Evolutionary conservation across 1,284 basidiomycete genomes (phyloP).

Genomic region (Trametes versicolor): DNA sequence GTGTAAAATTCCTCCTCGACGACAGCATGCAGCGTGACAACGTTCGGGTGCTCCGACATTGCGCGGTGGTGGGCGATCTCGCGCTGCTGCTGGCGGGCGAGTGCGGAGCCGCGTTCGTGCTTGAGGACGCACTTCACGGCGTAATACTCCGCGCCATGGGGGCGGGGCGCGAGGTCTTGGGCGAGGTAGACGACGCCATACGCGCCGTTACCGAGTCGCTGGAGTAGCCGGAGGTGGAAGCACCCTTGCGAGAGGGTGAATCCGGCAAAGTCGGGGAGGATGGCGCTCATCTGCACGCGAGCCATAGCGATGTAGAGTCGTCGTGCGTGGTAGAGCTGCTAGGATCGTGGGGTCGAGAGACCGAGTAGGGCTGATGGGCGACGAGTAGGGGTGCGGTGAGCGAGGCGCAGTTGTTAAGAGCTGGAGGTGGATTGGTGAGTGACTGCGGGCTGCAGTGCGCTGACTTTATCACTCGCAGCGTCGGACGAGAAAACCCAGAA

Average conservation of each 20-base stretch:
- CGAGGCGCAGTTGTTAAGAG: slow-evolving; percentile 1
- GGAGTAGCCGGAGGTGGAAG: slow-evolving; percentile 52
- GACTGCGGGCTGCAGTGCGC: slow-evolving; percentile 13
- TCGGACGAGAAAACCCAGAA: slow-evolving; percentile 24
- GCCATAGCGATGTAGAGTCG: slow-evolving; percentile 20
- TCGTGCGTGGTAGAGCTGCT: slow-evolving; percentile 22
- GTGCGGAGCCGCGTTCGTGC: slow-evolving; percentile 67
- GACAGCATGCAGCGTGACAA: slow-evolving; percentile 67
- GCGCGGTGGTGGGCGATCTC: slow-evolving; percentile 57
- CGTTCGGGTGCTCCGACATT: slow-evolving; percentile 63
- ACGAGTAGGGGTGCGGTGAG: neutral
- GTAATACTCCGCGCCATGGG: slow-evolving; percentile 41
- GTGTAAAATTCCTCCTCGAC: slow-evolving; percentile 64
- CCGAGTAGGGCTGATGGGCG: neutral
- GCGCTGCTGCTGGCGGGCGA: slow-evolving; percentile 46
- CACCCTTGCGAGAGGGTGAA: slow-evolving; percentile 31
- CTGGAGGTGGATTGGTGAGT: slow-evolving; percentile 1
- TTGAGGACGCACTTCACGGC: slow-evolving; percentile 75
- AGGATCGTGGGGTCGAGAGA: neutral
- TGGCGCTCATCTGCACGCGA: slow-evolving; percentile 38
- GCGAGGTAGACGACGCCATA: slow-evolving; percentile 77
- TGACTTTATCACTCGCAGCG: slow-evolving; percentile 17
- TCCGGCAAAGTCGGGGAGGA: slow-evolving; percentile 42
- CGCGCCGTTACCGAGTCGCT: slow-evolving; percentile 68
- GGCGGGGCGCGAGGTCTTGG: slow-evolving; percentile 48